Evolutionary conservation across 2,329 filamentous ascomycete species (phyloP), one percentile per base, ranked within the genome.

Genomic region (Aspergillus bombycis): DNA sequence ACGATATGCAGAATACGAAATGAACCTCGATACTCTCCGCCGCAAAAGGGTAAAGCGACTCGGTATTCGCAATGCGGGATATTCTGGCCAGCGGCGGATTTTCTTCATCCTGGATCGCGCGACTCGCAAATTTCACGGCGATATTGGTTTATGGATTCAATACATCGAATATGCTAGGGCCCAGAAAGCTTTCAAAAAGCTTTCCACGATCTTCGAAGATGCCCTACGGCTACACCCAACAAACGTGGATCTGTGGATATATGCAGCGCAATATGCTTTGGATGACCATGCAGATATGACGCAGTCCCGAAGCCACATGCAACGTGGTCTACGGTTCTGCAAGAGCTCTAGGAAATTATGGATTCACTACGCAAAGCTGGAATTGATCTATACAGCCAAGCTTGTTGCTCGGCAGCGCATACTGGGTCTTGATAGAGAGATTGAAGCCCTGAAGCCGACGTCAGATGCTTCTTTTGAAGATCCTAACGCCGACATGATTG

Each of bases 301-400:
- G 28, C 89, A 90, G 52, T 93, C 94, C 3, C 82, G 95, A 65
- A 90, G 88, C 55, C 91, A 95, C 84, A 85, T 99, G 93, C 86
- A 96, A 83, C 85, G 94, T 65, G 95, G 94, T 0, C 86, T 96
- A 73, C 85, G 95, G 48, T 98, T 99, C 78, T 97, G 94, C 81
- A 92, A 89, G 58, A 86, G 83, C 56, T 89, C 91, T 54, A 87
- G 84, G 67, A 82, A 83, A 21, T 78, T 99, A 58, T 99, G 94
- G 93, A 75, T 96, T 38, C 92, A 97, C 79, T 98, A 97, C 75
- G 91, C 91, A 10, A 90, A 91, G 74, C 85, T 94, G 73, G 95
- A 99, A 83, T 93, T 97, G 88, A 90, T 95, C 66, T 98, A 96
- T 83, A 84, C 98, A 61, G 88, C 86, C 58, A 93, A 91, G 80